Evolutionary conservation across 2,329 filamentous ascomycete species (phyloP).

Genomic region (Parastagonospora nodorum): DNA sequence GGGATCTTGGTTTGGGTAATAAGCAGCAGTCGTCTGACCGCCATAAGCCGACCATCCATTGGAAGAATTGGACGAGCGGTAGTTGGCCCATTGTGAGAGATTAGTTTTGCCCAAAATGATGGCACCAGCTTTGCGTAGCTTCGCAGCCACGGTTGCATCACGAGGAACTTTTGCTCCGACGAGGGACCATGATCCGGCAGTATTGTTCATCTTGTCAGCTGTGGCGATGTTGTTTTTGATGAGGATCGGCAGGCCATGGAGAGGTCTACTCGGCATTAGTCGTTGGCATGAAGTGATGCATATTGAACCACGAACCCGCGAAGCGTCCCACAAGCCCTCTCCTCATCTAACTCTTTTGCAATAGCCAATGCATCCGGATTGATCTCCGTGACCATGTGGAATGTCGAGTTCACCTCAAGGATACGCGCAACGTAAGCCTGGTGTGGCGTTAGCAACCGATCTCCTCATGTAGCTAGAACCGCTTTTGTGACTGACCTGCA

Average conservation of each 20-base stretch:
- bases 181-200: conserved; percentile 67
- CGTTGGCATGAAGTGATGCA: neutral
- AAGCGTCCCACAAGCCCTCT: conserved; percentile 53
- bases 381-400: conserved; percentile 60
- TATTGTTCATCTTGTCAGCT: conserved; percentile 65
- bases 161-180: conserved; percentile 61
- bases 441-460: conserved; percentile 2
- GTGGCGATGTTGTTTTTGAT: conserved; percentile 73
- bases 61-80: conserved; percentile 60
- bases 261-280: conserved; percentile 46
- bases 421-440: conserved; percentile 59
- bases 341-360: conserved; percentile 54
- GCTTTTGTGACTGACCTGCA: conserved; percentile 30
- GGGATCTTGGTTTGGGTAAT: conserved; percentile 66
- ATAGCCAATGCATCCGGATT: conserved; percentile 61
- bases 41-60: conserved; percentile 70
- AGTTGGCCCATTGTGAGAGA: conserved; percentile 69
- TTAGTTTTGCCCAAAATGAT: conserved; percentile 71
- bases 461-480: neutral
- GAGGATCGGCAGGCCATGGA: conserved; percentile 69
- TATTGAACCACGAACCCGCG: conserved; percentile 45
- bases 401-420: conserved; percentile 57
- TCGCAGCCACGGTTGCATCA: conserved; percentile 64
- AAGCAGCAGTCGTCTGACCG: conserved; percentile 66
- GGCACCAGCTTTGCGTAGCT: conserved; percentile 64